A percentile compares a stretch with the other conserved stretches of the same genome.
These are phyloP conservation scores for Cryphonectria nitschkei DNA, from an alignment of 2,329 filamentous ascomycete species.

Conservation along the genomic window DNA sequence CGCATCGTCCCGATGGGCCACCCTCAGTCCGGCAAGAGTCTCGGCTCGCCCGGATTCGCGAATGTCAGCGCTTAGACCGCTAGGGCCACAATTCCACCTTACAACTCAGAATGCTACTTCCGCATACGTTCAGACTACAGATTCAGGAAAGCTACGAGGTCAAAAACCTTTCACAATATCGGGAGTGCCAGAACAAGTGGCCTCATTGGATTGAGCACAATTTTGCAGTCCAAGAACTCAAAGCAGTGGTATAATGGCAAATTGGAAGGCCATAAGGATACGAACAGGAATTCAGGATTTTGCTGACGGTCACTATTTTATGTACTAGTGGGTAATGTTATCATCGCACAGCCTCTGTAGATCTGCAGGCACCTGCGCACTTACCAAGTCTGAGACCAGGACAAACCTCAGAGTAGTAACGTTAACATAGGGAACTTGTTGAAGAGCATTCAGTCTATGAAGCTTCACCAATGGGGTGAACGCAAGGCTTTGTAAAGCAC, in stretches of 20 bases:
- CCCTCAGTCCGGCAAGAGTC: background rate
- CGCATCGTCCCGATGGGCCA: background rate
- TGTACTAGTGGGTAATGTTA: background rate
- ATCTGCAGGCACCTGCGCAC: background rate
- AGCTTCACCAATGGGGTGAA: background rate
- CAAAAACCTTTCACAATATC: background rate
- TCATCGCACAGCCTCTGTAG: background rate
- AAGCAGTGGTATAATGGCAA: background rate
- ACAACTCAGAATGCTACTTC: background rate
- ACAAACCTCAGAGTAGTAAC: background rate
- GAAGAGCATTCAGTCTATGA: background rate
- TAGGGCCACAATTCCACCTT: background rate
- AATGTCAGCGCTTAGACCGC: background rate
- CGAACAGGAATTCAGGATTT: background rate
- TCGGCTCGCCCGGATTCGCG: background rate
- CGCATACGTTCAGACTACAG: background rate
- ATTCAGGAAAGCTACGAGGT: background rate
- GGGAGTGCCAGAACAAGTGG: background rate
- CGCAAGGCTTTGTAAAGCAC: background rate
- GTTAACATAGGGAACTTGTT: background rate
- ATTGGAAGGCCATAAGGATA: background rate
- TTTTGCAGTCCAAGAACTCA: background rate
- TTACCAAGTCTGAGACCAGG: background rate
- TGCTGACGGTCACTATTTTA: background rate
- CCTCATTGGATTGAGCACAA: background rate